These are phyloP conservation scores for Podaxis sp. DNA, from an alignment of 768 basidiomycete genomes.

Conservation along the genomic window DNA sequence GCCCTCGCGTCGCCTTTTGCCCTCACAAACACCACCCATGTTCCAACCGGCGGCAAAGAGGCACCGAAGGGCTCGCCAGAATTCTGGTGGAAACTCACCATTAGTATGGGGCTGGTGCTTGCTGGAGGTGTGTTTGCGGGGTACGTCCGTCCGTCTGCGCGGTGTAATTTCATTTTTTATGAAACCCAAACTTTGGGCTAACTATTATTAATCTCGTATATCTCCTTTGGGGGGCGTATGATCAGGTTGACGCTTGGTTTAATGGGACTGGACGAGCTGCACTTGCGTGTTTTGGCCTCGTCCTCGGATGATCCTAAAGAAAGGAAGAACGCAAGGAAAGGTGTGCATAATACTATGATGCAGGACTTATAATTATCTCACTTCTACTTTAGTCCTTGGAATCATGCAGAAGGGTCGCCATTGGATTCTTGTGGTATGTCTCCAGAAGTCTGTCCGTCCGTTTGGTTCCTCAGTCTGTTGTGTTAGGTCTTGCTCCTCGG, in stretches of 20 bases:
- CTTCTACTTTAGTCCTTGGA: slow-evolving; percentile 42
- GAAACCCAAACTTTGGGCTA: not conserved
- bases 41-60: slow-evolving; percentile 1
- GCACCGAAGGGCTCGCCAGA: slow-evolving; percentile 46
- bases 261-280: slow-evolving; percentile 92
- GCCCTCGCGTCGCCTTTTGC: slow-evolving; percentile 25
- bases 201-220: not conserved
- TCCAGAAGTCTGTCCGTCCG: not conserved
- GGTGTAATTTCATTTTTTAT: not conserved
- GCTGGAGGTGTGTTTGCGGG: slow-evolving; percentile 92
- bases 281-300: slow-evolving; percentile 80
- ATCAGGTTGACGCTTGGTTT: slow-evolving; percentile 82
- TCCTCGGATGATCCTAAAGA: slow-evolving; percentile 78
- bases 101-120: slow-evolving; percentile 72
- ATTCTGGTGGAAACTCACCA: slow-evolving; percentile 72
- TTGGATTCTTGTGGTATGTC: slow-evolving; percentile 88
- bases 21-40: slow-evolving; percentile 13
- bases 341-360: slow-evolving; percentile 30
- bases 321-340: slow-evolving; percentile 68
- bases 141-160: slow-evolving; percentile 38
- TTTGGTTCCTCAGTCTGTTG: not conserved
- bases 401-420: slow-evolving; percentile 71
- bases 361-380: not conserved
- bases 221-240: not conserved
- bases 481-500: slow-evolving; percentile 77